phyloP scores from a whole-genome alignment of 805 yeast species.

The Henningerozyma blattae region DNA sequence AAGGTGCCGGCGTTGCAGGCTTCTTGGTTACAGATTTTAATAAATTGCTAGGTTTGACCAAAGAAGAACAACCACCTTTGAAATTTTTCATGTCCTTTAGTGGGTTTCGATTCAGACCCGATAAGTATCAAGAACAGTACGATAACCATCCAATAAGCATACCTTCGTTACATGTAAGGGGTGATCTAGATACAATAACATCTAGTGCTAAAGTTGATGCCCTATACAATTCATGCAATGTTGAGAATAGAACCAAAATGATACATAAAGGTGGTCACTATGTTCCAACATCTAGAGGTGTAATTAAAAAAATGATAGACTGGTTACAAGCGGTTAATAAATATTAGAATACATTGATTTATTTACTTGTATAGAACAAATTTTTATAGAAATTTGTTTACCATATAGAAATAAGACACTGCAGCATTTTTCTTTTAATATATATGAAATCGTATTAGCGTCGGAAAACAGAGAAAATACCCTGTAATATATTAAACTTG shows the following conservation, averaged over 20 bases:
- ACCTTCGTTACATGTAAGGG: slow-evolving; percentile 66
- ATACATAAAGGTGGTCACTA: slow-evolving; percentile 95
- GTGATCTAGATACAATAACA: slow-evolving; percentile 85
- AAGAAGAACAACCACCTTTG: slow-evolving; percentile 32
- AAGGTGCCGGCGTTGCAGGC: slow-evolving; percentile 85
- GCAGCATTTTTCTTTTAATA: background rate
- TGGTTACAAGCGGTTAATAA: slow-evolving; percentile 21
- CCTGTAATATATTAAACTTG: background rate
- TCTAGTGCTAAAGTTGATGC: slow-evolving; percentile 53
- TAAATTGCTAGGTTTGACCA: slow-evolving; percentile 28
- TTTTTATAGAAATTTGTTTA: background rate
- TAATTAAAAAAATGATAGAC: slow-evolving; percentile 22
- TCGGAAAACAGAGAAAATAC: background rate
- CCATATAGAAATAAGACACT: background rate
- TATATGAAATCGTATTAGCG: background rate
- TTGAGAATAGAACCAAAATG: slow-evolving; percentile 33
- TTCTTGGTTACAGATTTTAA: slow-evolving; percentile 47
- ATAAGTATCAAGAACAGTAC: slow-evolving; percentile 18
- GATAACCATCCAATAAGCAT: slow-evolving; percentile 18
- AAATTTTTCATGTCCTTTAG: slow-evolving; percentile 67
- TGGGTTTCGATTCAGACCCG: slow-evolving; percentile 37
- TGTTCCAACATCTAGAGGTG: slow-evolving; percentile 69
- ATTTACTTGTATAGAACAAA: no score
- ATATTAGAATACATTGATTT: no score
- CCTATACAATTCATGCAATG: slow-evolving; percentile 40